Conservation (phyloP, 2,329 filamentous ascomycete species). For the Ceratocystis destructans region DNA sequence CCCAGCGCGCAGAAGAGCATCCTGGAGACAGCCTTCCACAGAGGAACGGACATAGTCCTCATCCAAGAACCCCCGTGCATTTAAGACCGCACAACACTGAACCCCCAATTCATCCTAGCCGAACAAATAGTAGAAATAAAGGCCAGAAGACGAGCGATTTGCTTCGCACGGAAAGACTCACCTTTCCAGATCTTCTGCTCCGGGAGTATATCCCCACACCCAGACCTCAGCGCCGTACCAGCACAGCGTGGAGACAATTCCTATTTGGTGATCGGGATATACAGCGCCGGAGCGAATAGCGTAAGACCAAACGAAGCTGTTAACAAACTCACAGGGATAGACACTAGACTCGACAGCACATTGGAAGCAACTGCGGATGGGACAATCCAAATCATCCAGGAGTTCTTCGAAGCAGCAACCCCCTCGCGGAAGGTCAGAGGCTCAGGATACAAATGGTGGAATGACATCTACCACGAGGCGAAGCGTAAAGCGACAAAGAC, state of each 20-base stretch:
- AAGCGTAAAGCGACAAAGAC: too few relatives aligned
- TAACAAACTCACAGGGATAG: not conserved
- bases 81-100: not conserved
- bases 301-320: not conserved
- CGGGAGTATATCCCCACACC: not conserved
- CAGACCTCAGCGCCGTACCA: not conserved
- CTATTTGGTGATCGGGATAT: not conserved
- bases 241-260: not conserved
- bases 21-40: not conserved
- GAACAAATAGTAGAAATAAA: too few relatives aligned
- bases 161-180: not conserved
- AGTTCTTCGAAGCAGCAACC: too few relatives aligned
- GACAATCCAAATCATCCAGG: too few relatives aligned
- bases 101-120: constrained; percentile 2
- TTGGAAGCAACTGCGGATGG: too few relatives aligned
- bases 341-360: not conserved
- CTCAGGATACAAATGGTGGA: too few relatives aligned
- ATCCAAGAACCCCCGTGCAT: not conserved
- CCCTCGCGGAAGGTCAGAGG: too few relatives aligned
- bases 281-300: not conserved
- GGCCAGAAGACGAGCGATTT: not conserved
- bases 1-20: not conserved
- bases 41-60: not conserved
- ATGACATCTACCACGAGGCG: too few relatives aligned
- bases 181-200: not conserved